These are phyloP conservation scores for Ophiocordyceps camponoti-floridani DNA, from an alignment of 2,329 filamentous ascomycete genomes.

Conservation along the genomic window DNA sequence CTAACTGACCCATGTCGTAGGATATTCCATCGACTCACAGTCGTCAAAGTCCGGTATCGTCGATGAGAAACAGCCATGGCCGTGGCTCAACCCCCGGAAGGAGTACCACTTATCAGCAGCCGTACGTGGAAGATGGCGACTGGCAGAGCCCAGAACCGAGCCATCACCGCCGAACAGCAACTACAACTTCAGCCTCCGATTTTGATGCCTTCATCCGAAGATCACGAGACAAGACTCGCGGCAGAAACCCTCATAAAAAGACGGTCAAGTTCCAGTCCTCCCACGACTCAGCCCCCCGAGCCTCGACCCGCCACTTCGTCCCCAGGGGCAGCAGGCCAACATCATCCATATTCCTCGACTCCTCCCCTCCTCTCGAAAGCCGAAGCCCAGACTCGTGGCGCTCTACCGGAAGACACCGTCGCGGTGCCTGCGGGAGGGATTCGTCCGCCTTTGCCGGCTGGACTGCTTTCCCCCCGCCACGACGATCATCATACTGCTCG, in stretches of 20 bases:
- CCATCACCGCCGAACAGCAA: not conserved
- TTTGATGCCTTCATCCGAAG: not conserved
- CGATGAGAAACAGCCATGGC: conserved; percentile 2
- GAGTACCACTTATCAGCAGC: conserved; percentile 3
- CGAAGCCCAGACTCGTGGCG: not conserved
- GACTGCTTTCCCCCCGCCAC: not conserved
- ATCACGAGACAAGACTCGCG: conserved; percentile 2
- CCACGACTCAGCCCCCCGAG: conserved; percentile 3
- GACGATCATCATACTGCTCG: not conserved
- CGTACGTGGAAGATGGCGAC: conserved; percentile 5
- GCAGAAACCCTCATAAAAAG: conserved; percentile 7
- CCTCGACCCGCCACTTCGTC: not conserved
- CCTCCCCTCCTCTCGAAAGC: not conserved
- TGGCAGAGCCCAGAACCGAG: not conserved
- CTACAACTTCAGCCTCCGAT: not conserved
- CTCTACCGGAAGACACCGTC: not conserved
- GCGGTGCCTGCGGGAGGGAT: conserved; percentile 1
- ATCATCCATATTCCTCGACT: conserved; percentile 1
- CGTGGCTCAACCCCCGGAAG: too few relatives aligned
- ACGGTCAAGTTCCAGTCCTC: conserved; percentile 9
- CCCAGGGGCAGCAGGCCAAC: not conserved
- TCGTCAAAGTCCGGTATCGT: too few relatives aligned
- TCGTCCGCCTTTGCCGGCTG: not conserved
- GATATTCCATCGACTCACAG: too few relatives aligned
- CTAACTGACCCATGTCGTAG: conserved; percentile 1